Evolutionary conservation across 2,329 filamentous ascomycete species (phyloP).

Genomic region (Microsporum audouinii): DNA sequence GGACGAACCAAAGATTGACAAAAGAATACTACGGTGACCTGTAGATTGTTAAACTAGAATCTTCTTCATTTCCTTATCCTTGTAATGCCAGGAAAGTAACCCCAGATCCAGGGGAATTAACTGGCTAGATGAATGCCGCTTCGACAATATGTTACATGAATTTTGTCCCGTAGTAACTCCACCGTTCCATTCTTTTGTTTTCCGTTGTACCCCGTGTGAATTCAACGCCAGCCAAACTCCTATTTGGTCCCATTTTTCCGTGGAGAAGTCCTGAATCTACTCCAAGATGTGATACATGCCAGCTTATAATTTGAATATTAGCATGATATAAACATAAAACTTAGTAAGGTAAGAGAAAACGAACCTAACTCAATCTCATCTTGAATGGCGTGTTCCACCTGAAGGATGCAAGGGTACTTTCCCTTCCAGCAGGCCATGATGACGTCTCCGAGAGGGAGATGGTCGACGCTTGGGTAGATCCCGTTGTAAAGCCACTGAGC

Average conservation of each 20-base stretch:
- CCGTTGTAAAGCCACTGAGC: not conserved
- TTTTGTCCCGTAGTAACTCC: not conserved
- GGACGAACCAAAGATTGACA: too few relatives aligned
- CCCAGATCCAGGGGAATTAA: not conserved
- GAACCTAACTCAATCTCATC: not conserved
- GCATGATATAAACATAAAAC: not conserved
- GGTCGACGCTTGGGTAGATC: slow-evolving; percentile 3
- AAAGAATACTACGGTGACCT: too few relatives aligned
- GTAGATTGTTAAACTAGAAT: not conserved
- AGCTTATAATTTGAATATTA: not conserved
- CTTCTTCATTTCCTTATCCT: not conserved
- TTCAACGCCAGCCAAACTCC: not conserved
- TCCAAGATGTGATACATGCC: not conserved
- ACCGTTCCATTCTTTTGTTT: not conserved
- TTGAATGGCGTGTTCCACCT: slow-evolving; percentile 2
- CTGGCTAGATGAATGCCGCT: not conserved
- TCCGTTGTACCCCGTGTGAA: not conserved
- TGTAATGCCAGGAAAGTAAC: not conserved
- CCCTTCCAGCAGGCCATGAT: slow-evolving; percentile 9
- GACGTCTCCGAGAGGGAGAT: slow-evolving; percentile 7
- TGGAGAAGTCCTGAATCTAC: not conserved
- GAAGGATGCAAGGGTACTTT: slow-evolving; percentile 1
- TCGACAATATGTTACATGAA: not conserved
- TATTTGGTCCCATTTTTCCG: not conserved
- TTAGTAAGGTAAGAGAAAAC: not conserved